phyloP scores from a whole-genome alignment of 805 yeast species.

The Scheffersomyces spartinae region DNA sequence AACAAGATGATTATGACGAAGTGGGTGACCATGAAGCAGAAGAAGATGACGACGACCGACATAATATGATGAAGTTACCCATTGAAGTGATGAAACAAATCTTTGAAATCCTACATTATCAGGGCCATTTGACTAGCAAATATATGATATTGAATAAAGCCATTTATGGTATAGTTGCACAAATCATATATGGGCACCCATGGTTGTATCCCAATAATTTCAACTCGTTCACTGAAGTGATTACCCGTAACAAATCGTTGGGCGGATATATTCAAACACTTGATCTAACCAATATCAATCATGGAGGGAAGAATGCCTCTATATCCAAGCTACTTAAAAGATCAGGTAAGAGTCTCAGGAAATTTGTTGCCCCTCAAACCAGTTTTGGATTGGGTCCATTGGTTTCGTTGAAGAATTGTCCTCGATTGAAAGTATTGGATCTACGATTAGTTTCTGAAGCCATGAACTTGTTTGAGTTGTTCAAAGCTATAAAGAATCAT shows the following conservation, averaged over 20 bases:
- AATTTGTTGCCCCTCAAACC: constrained; percentile 86
- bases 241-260: constrained; percentile 36
- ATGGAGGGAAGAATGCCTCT: constrained; percentile 84
- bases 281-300: constrained; percentile 72
- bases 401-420: constrained; percentile 67
- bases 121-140: constrained; percentile 29
- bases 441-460: constrained; percentile 84
- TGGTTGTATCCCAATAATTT: constrained; percentile 56
- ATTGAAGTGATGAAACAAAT: constrained; percentile 21
- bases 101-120: constrained; percentile 16
- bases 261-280: constrained; percentile 54
- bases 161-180: constrained; percentile 52
- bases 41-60: constrained; percentile 4
- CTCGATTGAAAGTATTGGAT: constrained; percentile 53
- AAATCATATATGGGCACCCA: constrained; percentile 57
- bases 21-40: constrained; percentile 5
- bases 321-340: constrained; percentile 76
- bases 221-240: constrained; percentile 56
- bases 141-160: constrained; percentile 48
- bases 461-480: constrained; percentile 69
- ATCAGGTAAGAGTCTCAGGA: constrained; percentile 51
- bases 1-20: constrained; percentile 4
- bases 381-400: constrained; percentile 89
- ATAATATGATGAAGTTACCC: constrained; percentile 23
- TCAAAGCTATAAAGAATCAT: constrained; percentile 57